Percentiles rank a stretch among this genome's conserved stretches.
Conservation (phyloP, 306 rosid species). For the Malus domestica region ASM211411v1 NC_041798.1:27408501-27409000, state of each 20-base stretch:
- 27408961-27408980: constrained; percentile 64
- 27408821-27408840: neutral
- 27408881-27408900: constrained; percentile 57
- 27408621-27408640: neutral
- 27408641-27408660: neutral
- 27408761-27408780: constrained; percentile 12
- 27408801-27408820: neutral
- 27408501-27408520: neutral
- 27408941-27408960: constrained; percentile 35
- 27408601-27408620: neutral
- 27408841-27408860: neutral
- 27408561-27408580: too few species aligned
- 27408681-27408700: neutral
- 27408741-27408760: constrained; percentile 6
- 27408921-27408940: constrained; percentile 44
- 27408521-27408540: neutral
- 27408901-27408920: constrained; percentile 38
- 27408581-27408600: too few species aligned
- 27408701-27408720: neutral
- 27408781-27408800: constrained; percentile 6
- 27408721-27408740: neutral
- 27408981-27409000: constrained; percentile 68
- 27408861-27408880: constrained; percentile 31
- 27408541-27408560: too few species aligned
- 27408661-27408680: neutral